A percentile compares a stretch with the other conserved stretches of the same genome.
These are phyloP conservation scores for Curvularia spicifera DNA, from an alignment of 2,329 filamentous ascomycete species.

Conservation along the genomic window DNA sequence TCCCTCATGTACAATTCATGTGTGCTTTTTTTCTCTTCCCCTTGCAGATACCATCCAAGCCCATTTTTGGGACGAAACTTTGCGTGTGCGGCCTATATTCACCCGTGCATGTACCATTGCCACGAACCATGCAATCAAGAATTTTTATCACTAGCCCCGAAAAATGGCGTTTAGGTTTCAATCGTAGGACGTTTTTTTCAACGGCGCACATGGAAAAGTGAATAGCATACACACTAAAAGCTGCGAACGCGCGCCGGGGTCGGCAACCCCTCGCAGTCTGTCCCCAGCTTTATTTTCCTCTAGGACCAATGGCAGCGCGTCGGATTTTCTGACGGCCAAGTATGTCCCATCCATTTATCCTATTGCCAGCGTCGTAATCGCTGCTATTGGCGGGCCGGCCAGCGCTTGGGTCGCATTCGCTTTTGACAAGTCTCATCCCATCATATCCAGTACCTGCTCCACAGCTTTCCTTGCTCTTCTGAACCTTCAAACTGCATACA, in stretches of 20 bases:
- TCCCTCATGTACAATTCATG: too few relatives aligned
- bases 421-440: conserved; percentile 4
- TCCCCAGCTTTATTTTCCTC: conserved; percentile 1
- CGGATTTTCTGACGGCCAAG: conserved; percentile 7
- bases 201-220: conserved; percentile 11
- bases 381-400: conserved; percentile 4
- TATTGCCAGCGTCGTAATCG: conserved; percentile 24
- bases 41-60: too few relatives aligned
- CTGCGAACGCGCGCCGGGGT: conserved; percentile 31
- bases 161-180: not conserved
- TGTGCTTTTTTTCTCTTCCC: too few relatives aligned
- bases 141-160: not conserved
- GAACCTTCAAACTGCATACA: conserved; percentile 66
- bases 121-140: conserved; percentile 11
- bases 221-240: conserved; percentile 15
- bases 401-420: conserved; percentile 7
- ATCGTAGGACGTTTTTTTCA: conserved; percentile 1
- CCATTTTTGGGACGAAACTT: not conserved
- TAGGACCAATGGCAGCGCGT: conserved; percentile 10
- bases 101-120: not conserved
- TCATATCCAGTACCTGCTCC: conserved; percentile 79
- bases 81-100: not conserved
- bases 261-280: conserved; percentile 8
- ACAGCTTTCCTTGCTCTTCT: conserved; percentile 71
- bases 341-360: not conserved